Evolutionary conservation across 2,329 filamentous ascomycete species (phyloP), one percentile per base, ranked within the genome.

Genomic region (Botrytis galanthina): DNA sequence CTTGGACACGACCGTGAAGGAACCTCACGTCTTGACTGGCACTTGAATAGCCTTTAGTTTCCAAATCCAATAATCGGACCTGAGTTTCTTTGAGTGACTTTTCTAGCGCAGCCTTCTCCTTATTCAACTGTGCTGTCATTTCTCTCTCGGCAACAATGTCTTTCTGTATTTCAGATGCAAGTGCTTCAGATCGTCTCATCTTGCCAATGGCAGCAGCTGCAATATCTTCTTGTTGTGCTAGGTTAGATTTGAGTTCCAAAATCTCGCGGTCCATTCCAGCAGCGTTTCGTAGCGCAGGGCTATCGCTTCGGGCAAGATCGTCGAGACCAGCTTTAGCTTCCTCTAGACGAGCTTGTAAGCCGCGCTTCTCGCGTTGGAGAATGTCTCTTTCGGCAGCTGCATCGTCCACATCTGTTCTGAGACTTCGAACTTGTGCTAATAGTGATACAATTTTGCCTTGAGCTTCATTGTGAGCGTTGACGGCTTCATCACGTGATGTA

Each of bases 11-110:
- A 80, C 94, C 95, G 83, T 98, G 93, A 79, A 98, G 84, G 85
- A 98, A 98, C 80, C 96, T 92, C 78, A 98, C 93, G 83, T 98
- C 95, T 79, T 97, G 94, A 82, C 95, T 97, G 37, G 93, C 93
- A 77, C 92, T 97, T 32, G 95, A 96, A 84, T 97, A 98, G 71
- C 95, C 94, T 86, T 98, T 98, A 61, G 96, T 98, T 84, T 99
- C 95, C 14, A 98, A 87, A 81, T 98, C 96, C 70, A 99, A 92
- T 73, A 97, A 89, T 80, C 91, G 91, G 71, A 98, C 88, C 83
- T 98, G 95, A 39, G 95, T 87, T 82, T 99, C 95, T 82, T 95
- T 97, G 69, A 97, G 86, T 72, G 89, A 90, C 86, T 97, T 98
- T 84, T 98, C 96, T 60, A 99, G 85, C 0, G 88, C 88, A 4